Evolutionary conservation across 2,329 filamentous ascomycete species (phyloP).

Genomic region (Neofusicoccum laricinum): DNA sequence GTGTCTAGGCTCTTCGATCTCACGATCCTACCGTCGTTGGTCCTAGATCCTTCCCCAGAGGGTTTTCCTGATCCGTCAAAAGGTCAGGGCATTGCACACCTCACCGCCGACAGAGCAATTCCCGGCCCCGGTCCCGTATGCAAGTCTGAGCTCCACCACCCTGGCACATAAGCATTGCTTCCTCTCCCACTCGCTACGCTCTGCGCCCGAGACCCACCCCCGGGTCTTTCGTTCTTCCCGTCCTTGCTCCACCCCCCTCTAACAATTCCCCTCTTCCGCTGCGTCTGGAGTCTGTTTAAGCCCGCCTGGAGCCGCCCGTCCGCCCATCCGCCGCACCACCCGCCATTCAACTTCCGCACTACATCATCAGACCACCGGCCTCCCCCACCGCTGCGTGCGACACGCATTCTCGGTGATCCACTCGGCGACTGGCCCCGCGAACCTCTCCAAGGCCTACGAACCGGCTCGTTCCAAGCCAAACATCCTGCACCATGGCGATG

Average conservation of each 20-base stretch:
- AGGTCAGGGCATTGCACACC: background rate
- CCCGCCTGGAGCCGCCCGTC: background rate
- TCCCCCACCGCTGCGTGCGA: background rate
- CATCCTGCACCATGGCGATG: background rate
- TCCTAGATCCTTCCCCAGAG: background rate
- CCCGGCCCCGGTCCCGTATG: background rate
- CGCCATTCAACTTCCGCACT: background rate
- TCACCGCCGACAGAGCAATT: background rate
- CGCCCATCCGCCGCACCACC: background rate
- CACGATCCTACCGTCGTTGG: no score
- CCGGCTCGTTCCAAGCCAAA: background rate
- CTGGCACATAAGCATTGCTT: background rate
- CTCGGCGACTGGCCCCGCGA: background rate
- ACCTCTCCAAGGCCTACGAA: background rate
- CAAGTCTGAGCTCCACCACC: slow-evolving; percentile 3
- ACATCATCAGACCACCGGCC: background rate
- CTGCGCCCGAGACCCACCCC: background rate
- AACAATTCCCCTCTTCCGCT: background rate
- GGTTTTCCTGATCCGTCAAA: background rate
- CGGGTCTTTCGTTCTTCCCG: slow-evolving; percentile 6
- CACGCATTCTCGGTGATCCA: background rate
- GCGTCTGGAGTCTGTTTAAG: background rate
- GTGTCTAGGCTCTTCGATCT: background rate
- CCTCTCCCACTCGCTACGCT: background rate
- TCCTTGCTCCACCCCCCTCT: slow-evolving; percentile 1